Base-by-base conservation (phyloP, 768 basidiomycete species). In the Dentipellis fragilis region DNA sequence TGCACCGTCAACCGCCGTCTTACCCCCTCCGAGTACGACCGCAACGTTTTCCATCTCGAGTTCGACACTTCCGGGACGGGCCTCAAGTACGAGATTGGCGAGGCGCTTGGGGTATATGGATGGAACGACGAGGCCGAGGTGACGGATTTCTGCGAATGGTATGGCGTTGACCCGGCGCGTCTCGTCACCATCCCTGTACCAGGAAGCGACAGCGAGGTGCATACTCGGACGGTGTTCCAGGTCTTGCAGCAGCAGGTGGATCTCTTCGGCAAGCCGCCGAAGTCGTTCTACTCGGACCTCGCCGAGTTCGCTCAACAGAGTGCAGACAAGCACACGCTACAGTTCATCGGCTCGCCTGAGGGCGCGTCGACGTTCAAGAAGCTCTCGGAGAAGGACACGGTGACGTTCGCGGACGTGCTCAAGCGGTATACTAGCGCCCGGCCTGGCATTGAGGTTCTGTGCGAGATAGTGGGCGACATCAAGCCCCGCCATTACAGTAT, bases 401-500 rank as follows among this genome's bases (percentile, higher is more conserved):
- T 97, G 46, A 87, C 85, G 0, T 99, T 96, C 66, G 92, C 86
- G 29, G 93, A 98, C 64, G 75, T 98, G 22, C 71, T 99, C 51
- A 75, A 71, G 58, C 78, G 75, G 65, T 97, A 90, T 68, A 74
- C 75, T 21, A 88, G 83, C 58, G 93, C 95, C 29, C 77, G 77
- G 57, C 93, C 92, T 1, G 79, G 81, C 34, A 84, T 98, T 38
- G 91, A 91, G 69, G 83, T 77, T 55, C 77, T 96, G 3, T 93
- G 94, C 64, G 88, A 90, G 67, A 68, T 96, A 63, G 76, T 97
- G 47, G 94, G 92, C 0, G 93, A 96, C 67, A 97, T 92, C 74
- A 93, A 96, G 70, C 94, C 95, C 3, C 80, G 96, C 59, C 96
- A 98, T 70, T 99, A 99, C 71, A 95, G 92, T 69, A 99, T 99